Evolutionary conservation across 108 stramenopile genomes (phyloP), one percentile per base, ranked within the genome.

Genomic region (Pseudonitzschia multistriata): DNA sequence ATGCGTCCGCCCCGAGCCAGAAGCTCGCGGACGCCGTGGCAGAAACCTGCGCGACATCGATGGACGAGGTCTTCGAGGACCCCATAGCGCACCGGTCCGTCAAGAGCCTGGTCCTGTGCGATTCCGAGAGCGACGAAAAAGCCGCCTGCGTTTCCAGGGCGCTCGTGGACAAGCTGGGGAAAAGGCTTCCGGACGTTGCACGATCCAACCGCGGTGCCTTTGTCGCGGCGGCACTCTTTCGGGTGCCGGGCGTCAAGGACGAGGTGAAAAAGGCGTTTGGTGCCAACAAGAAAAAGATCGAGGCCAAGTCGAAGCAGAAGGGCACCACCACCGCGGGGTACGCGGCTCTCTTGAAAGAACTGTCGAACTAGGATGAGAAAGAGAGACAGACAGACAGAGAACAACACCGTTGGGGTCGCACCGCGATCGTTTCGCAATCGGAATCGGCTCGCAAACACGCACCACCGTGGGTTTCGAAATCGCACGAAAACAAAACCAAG

Each of bases 151-250:
- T 95, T 54, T 74, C 80, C 13, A 62, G 55, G 27, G 52, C 65
- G 37, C 80, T 95, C 37, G 59, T 84, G 42, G 69, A 79, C 25
- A 71, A 62, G 36, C 74, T 86, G 67, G 56, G 67, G 14, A 72
- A 64, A 28, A 67, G 71, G 10, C 71, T 92, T 42, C 72, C 66
- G 35, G 71, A 78, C 13, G 78, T 90, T 72, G 84, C 76, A 6
- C 50, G 66, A 39, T 80, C 88, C 3, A 92, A 87, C 68, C 78
- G 94, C 36, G 94, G 88, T 21, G 89, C 89, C 13, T 91, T 95
- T 70, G 88, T 95, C 24, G 63, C 92, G 34, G 75, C 80, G 27
- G 84, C 91, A 22, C 74, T 92, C 27, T 72, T 76, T 25, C 76
- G 89, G 63, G 80, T 85, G 7, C 75, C 78, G 10, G 56, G 72